phyloP scores from a whole-genome alignment of 163 green algal species.

The Coccomyxa subellipsoidea region DNA sequence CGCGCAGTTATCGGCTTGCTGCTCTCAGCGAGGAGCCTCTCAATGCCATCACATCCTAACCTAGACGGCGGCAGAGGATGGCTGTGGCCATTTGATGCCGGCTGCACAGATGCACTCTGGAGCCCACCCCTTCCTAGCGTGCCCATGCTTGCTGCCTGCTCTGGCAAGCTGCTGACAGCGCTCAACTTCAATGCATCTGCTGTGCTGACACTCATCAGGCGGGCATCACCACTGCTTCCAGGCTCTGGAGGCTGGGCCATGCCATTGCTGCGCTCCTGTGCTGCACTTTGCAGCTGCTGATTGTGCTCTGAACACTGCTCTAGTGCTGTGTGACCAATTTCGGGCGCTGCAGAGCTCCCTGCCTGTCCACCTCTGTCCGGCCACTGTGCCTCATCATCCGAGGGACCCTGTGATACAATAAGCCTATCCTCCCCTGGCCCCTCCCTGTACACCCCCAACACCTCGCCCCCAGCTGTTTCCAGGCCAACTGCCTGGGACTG shows the following conservation, averaged over 20 bases:
- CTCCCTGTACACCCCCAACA: background rate
- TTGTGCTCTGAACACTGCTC: background rate
- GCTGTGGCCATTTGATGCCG: background rate
- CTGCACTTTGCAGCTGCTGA: background rate
- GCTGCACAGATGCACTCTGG: background rate
- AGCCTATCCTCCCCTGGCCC: background rate
- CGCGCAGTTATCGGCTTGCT: background rate
- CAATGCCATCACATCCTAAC: background rate
- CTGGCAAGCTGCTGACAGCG: no score
- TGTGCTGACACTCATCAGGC: no score
- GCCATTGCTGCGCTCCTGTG: background rate
- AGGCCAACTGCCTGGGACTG: background rate
- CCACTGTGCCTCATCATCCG: background rate
- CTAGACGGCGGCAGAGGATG: background rate
- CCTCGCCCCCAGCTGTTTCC: background rate
- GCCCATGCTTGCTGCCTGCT: background rate
- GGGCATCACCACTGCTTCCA: no score
- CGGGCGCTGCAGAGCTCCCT: background rate
- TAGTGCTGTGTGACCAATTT: background rate
- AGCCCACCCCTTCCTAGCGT: background rate
- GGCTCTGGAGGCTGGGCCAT: background rate
- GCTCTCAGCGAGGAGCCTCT: background rate
- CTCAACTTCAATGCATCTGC: background rate
- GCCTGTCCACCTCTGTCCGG: background rate
- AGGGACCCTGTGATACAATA: background rate